phyloP scores from a whole-genome alignment of 805 yeast species.

The Myxozyma lipomycoides region DNA sequence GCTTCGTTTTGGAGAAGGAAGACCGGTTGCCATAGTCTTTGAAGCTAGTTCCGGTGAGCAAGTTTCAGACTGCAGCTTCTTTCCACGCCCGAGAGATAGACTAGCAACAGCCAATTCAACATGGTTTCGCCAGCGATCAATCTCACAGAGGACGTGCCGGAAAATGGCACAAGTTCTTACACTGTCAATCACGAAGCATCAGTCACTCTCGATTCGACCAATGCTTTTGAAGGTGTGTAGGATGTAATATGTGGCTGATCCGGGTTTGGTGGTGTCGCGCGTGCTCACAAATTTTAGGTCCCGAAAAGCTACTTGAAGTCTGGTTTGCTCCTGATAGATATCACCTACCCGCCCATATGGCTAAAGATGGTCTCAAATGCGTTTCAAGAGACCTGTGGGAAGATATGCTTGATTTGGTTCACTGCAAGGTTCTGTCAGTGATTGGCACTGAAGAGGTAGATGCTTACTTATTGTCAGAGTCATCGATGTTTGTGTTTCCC shows the following conservation, averaged over 20 bases:
- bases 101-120: not conserved
- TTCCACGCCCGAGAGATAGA: not conserved
- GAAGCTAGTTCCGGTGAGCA: not conserved
- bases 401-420: conserved; percentile 69
- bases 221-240: conserved; percentile 71
- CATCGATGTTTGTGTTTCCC: conserved; percentile 82
- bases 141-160: not conserved
- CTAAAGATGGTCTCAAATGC: conserved; percentile 48
- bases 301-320: conserved; percentile 85
- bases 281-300: conserved; percentile 44
- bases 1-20: conserved; percentile 3
- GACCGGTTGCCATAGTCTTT: conserved; percentile 2
- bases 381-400: conserved; percentile 70
- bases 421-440: conserved; percentile 82
- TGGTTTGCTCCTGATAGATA: conserved; percentile 66
- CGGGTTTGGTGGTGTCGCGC: too few relatives aligned
- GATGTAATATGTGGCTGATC: not conserved
- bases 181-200: conserved; percentile 78
- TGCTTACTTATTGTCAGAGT: conserved; percentile 83
- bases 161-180: conserved; percentile 17
- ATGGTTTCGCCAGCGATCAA: conserved; percentile 19
- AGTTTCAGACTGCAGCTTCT: too few relatives aligned
- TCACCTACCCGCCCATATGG: conserved; percentile 40
- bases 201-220: conserved; percentile 75
- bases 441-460: conserved; percentile 63